Evolutionary conservation across 2,329 filamentous ascomycete species (phyloP), one percentile per base, ranked within the genome.

Genomic region (Nannizzia gypsea): DNA sequence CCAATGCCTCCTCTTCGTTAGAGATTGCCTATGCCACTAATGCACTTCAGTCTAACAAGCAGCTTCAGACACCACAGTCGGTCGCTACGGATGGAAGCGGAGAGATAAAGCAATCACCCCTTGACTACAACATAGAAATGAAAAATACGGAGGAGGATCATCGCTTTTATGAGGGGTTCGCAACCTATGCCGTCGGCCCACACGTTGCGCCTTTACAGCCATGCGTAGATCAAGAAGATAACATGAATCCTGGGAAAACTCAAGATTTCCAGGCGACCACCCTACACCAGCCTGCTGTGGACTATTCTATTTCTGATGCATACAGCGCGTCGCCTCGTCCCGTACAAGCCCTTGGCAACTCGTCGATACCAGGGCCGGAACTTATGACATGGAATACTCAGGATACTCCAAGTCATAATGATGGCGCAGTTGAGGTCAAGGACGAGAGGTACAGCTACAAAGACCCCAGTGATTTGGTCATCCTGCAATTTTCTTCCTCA

Each of bases 401-500:
- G 31, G 15, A 17, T 9, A 6, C 9, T 36, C 31, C 31, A 54
- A 54, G 13, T 31, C 26, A 5, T 26, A 26, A 13, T 36, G 31
- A 36, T 36, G 31, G 31, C 13, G 1, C 13, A 17, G n/a, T 34
- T 15, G 44, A 48, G 11, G 11, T 22, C 48, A 54, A 54, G 48
- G 48, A 54, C 8, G 48, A 54, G 11, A 34, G 48, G 31, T 8
- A 26, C 24, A 31, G 34, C 17, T n/a, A 31, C 4, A 17, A 20
- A 40, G 54, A 56, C 24, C 17, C 3, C 13, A 15, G 11, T 1
- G 42, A 59, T 9, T 60, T 63, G 6, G 59, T 59, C 0, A 6
- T 57, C 0, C 64, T 67, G 3, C 50, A 48, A 9, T 69, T 66
- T 46, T 31, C 54, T 1, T 66, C 63, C 20, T 54, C 62, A 8